Percentiles rank a stretch among this genome's conserved stretches.
These are phyloP conservation scores for Nothopassalora personata DNA, from an alignment of 2,329 filamentous ascomycete species.

Conservation along the genomic window DNA sequence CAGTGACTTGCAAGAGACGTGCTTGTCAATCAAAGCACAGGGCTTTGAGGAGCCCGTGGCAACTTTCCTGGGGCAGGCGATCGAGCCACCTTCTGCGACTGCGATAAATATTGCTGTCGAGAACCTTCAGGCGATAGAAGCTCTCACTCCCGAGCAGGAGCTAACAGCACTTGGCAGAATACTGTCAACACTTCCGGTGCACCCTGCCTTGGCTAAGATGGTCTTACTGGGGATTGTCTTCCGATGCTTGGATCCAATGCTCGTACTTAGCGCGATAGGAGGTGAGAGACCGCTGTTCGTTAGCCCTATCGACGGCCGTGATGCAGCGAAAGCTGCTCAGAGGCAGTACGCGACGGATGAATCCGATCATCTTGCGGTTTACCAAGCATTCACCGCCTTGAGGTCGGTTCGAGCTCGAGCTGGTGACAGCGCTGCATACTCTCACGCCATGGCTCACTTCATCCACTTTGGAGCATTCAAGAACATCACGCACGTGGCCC, in stretches of 20 bases:
- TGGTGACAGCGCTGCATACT: conserved; percentile 28
- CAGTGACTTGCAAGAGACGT: conserved; percentile 41
- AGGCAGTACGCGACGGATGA: conserved; percentile 33
- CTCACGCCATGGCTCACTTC: conserved; percentile 31
- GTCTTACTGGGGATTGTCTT: conserved; percentile 49
- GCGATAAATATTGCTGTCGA: conserved; percentile 38
- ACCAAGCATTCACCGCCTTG: conserved; percentile 43
- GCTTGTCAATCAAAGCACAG: conserved; percentile 41
- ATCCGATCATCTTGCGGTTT: conserved; percentile 44
- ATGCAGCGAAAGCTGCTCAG: conserved; percentile 25
- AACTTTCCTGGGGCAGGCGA: conserved; percentile 39
- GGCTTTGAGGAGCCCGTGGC: conserved; percentile 36
- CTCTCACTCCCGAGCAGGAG: conserved; percentile 40
- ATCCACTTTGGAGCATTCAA: conserved; percentile 36
- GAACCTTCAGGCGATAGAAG: conserved; percentile 38
- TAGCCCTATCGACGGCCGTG: conserved; percentile 23
- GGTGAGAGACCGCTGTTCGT: conserved; percentile 35
- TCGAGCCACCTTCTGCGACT: conserved; percentile 40
- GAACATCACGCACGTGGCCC: conserved; percentile 32
- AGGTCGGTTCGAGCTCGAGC: conserved; percentile 29
- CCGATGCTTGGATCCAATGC: conserved; percentile 47
- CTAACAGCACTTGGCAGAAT: conserved; percentile 45
- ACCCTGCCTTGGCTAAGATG: conserved; percentile 46
- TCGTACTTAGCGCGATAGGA: conserved; percentile 40
- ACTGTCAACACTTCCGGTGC: conserved; percentile 38